These are phyloP conservation scores for Claviceps monticola DNA, from an alignment of 2,329 filamentous ascomycete genomes.

Conservation along the genomic window DNA sequence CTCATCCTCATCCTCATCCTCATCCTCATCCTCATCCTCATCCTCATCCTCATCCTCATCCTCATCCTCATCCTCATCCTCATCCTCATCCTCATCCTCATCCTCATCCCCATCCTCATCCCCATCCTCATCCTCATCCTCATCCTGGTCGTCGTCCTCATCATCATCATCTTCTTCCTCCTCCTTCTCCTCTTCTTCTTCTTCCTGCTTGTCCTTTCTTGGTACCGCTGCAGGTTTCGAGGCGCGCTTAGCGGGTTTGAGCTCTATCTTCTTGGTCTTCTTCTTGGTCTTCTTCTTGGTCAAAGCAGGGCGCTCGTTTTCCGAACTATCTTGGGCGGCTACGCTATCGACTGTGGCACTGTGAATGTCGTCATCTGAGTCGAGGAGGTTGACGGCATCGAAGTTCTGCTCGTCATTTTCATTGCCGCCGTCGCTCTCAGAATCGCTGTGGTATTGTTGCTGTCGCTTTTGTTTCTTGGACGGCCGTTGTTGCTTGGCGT, in stretches of 20 bases:
- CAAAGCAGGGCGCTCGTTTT: constrained; percentile 11
- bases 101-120: too few relatives aligned
- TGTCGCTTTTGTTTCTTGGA: constrained; percentile 40
- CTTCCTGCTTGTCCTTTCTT: constrained; percentile 14
- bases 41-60: too few relatives aligned
- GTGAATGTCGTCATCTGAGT: constrained; percentile 44
- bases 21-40: too few relatives aligned
- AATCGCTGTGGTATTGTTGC: constrained; percentile 36
- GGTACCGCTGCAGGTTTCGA: constrained; percentile 5
- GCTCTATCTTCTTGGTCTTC: constrained; percentile 10
- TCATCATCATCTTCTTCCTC: constrained; percentile 19
- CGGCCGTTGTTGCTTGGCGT: constrained; percentile 23
- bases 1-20: too few relatives aligned
- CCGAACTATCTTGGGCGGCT: constrained; percentile 8
- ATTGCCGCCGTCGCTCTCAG: constrained; percentile 22
- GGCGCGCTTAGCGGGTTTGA: constrained; percentile 10
- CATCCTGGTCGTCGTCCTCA: constrained; percentile 23
- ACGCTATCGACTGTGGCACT: constrained; percentile 38
- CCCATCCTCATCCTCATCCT: constrained; percentile 22
- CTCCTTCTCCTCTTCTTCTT: constrained; percentile 13
- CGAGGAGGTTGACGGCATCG: constrained; percentile 37
- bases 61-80: too few relatives aligned
- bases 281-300: constrained; percentile 6
- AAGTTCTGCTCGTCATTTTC: constrained; percentile 27
- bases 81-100: too few relatives aligned